phyloP scores from a whole-genome alignment of 768 basidiomycete genomes.

The Podaxis sp. region DNA sequence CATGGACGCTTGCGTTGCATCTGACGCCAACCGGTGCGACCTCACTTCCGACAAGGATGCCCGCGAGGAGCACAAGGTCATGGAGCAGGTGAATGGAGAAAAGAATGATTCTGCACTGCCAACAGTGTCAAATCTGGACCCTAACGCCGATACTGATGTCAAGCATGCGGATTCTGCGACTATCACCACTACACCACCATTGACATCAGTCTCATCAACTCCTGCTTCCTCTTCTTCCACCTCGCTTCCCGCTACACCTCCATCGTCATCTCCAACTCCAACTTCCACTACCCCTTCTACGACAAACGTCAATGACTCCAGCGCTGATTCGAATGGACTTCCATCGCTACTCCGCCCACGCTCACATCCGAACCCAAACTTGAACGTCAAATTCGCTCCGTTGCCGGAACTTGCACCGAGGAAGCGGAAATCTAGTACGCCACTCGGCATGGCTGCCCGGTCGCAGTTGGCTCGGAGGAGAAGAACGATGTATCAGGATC shows the following conservation, averaged over 20 bases:
- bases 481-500: slow-evolving; percentile 19
- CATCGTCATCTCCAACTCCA: slow-evolving; percentile 25
- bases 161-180: neutral
- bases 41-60: neutral
- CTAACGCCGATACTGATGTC: neutral
- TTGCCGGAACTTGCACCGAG: slow-evolving; percentile 52
- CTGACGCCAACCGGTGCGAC: neutral
- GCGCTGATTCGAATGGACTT: neutral
- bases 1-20: slow-evolving; percentile 9
- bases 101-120: neutral
- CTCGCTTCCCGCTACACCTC: slow-evolving; percentile 40
- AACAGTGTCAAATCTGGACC: neutral
- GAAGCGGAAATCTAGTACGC: slow-evolving; percentile 46
- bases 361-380: slow-evolving; percentile 9
- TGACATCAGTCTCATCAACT: slow-evolving; percentile 29
- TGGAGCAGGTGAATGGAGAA: neutral
- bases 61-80: neutral
- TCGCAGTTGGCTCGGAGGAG: slow-evolving; percentile 39
- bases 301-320: neutral
- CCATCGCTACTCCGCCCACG: slow-evolving; percentile 19
- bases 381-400: slow-evolving; percentile 58
- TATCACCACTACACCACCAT: slow-evolving; percentile 5
- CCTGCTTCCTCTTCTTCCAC: slow-evolving; percentile 40
- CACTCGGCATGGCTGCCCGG: slow-evolving; percentile 56
- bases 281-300: slow-evolving; percentile 1